A percentile compares a stretch with the other conserved stretches of the same genome.
These are phyloP conservation scores for Ganoderma multipileum DNA, from an alignment of 1,284 basidiomycete species.

Conservation along the genomic window DNA sequence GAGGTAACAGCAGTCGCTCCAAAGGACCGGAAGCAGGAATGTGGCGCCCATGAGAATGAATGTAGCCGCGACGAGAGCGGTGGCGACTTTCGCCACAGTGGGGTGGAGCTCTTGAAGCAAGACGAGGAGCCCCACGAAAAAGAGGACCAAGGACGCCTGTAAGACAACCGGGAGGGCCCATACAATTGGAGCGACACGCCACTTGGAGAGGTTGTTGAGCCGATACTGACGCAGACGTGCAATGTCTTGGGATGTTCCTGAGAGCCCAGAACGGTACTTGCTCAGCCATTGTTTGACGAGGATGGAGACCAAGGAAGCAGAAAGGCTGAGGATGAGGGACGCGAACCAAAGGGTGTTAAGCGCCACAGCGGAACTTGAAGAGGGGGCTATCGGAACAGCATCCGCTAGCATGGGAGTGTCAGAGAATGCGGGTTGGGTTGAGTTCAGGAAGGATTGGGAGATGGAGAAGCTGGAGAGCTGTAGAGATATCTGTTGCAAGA, in stretches of 20 bases:
- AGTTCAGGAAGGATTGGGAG: conserved; percentile 16
- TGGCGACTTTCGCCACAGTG: conserved; percentile 13
- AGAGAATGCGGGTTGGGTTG: conserved; percentile 7
- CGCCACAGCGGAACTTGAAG: conserved; percentile 8
- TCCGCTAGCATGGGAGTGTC: background rate
- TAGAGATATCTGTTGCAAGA: conserved; percentile 12
- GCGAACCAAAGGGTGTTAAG: conserved; percentile 30
- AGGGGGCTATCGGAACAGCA: background rate
- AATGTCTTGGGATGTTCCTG: conserved; percentile 10
- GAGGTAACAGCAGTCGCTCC: conserved; percentile 12
- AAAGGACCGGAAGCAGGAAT: conserved; percentile 14
- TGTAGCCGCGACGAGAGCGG: conserved; percentile 1
- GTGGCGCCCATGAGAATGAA: background rate
- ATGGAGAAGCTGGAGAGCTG: conserved; percentile 17
- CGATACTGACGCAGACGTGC: conserved; percentile 25
- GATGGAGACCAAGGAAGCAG: conserved; percentile 19
- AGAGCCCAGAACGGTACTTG: conserved; percentile 13
- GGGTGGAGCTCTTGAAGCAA: conserved; percentile 20
- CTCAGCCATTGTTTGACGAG: conserved; percentile 31
- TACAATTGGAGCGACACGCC: conserved; percentile 24
- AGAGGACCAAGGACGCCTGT: conserved; percentile 19
- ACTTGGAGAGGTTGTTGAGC: conserved; percentile 16
- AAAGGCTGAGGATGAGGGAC: conserved; percentile 23
- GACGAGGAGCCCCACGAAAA: conserved; percentile 26
- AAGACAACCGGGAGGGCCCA: conserved; percentile 24